A percentile compares a stretch with the other conserved stretches of the same genome.
These are phyloP conservation scores for Psilocybe azurescens DNA, from an alignment of 768 basidiomycete genomes.

Conservation along the genomic window DNA sequence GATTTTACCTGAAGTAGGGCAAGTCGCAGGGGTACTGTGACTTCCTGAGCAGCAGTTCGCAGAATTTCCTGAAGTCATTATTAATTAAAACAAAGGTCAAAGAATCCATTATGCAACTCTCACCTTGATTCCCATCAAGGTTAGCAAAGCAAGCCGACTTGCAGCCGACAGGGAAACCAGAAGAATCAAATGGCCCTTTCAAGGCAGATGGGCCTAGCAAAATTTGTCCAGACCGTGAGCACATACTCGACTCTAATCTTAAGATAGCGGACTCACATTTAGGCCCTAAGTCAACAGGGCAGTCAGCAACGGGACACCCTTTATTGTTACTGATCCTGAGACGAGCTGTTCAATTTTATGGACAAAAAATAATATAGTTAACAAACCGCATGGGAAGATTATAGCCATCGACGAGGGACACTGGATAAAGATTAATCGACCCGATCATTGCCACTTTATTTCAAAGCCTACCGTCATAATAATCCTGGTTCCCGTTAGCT, in stretches of 20 bases:
- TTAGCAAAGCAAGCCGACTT: slow-evolving; percentile 59
- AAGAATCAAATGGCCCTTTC: slow-evolving; percentile 55
- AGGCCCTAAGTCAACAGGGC: slow-evolving; percentile 64
- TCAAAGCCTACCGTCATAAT: slow-evolving; percentile 55
- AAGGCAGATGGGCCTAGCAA: slow-evolving; percentile 51
- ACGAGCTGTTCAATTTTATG: background rate
- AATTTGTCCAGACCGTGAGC: background rate
- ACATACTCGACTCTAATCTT: background rate
- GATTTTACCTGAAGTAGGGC: slow-evolving; percentile 49
- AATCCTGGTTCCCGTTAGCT: slow-evolving; percentile 46
- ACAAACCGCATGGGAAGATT: slow-evolving; percentile 57
- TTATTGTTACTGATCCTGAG: slow-evolving; percentile 54
- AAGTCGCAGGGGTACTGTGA: slow-evolving; percentile 56
- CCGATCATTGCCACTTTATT: too few species aligned
- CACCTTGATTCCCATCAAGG: slow-evolving; percentile 48
- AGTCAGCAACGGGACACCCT: slow-evolving; percentile 59
- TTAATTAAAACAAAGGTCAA: background rate
- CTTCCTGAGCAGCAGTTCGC: slow-evolving; percentile 69
- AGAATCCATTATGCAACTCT: background rate
- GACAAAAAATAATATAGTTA: background rate
- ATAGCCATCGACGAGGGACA: slow-evolving; percentile 70
- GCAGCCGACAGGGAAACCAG: slow-evolving; percentile 63
- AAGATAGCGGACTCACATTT: slow-evolving; percentile 45
- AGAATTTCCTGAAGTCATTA: slow-evolving; percentile 48
- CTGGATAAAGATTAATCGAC: slow-evolving; percentile 31